Percentiles rank a stretch among this genome's conserved stretches.
Evolutionary conservation across 78 protist genomes (phyloP).

Genomic region (Dictyostelium brefeldianum): DNA sequence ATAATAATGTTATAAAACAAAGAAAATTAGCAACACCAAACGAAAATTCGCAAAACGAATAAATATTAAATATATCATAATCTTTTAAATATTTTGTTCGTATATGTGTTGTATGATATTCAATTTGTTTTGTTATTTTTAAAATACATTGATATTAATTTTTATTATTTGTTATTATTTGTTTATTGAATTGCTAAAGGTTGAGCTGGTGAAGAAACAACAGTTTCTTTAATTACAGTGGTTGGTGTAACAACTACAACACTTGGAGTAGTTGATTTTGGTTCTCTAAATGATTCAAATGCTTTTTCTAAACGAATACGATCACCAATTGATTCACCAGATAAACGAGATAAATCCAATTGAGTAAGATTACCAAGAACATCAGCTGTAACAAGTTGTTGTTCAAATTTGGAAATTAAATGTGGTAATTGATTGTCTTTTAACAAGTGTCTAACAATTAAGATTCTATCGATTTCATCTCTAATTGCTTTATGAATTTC

Average conservation of each 20-base stretch:
- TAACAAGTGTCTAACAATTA: slow-evolving; percentile 7
- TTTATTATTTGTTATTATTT: neutral
- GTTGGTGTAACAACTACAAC: neutral
- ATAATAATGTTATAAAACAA: slow-evolving; percentile 16
- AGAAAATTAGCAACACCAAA: slow-evolving; percentile 26
- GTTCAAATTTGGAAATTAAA: slow-evolving; percentile 5
- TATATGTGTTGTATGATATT: too few species aligned
- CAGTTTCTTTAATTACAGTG: neutral
- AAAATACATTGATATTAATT: neutral
- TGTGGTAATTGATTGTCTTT: slow-evolving; percentile 47
- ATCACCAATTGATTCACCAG: slow-evolving; percentile 23
- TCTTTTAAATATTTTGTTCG: too few species aligned
- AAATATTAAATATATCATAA: too few species aligned
- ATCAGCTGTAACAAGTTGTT: slow-evolving; percentile 15
- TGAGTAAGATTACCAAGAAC: neutral
- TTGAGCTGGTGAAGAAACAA: too few species aligned
- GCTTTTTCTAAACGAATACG: slow-evolving; percentile 26
- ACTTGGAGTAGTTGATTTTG: too few species aligned
- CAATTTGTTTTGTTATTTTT: too few species aligned
- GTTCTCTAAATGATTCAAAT: neutral
- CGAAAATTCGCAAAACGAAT: too few species aligned
- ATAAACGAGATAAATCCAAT: neutral
- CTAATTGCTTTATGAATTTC: slow-evolving; percentile 13
- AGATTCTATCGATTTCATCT: slow-evolving; percentile 3
- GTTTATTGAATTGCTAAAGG: neutral